Evolutionary conservation across 306 rosid species (phyloP).

Genomic region (Pyrus betulifolia): DNA sequence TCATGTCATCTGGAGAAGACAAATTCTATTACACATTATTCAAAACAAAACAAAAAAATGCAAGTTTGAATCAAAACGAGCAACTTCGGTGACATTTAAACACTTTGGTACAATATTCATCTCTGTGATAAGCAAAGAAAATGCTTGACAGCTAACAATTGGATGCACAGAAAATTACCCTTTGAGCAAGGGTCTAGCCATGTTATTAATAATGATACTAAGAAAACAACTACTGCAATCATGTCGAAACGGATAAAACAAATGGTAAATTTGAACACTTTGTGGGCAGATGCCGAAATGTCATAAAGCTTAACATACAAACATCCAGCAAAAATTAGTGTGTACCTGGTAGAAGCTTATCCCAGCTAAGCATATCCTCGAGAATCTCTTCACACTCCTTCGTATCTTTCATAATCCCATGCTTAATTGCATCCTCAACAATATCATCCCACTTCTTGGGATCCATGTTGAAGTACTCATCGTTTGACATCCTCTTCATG

Average conservation of each 20-base stretch:
- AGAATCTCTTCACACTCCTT: slow-evolving; percentile 40
- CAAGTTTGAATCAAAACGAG: not conserved
- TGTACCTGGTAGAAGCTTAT: slow-evolving; percentile 46
- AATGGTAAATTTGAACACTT: no score
- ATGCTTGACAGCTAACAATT: not conserved
- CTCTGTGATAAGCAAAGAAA: not conserved
- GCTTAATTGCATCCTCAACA: slow-evolving; percentile 32
- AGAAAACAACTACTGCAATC: not conserved
- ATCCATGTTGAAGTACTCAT: slow-evolving; percentile 39
- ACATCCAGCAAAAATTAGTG: not conserved
- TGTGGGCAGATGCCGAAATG: not conserved
- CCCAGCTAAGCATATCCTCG: slow-evolving; percentile 53
- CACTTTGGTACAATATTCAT: not conserved
- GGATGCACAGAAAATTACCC: not conserved
- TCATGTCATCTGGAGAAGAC: slow-evolving; percentile 51
- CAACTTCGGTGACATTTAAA: not conserved
- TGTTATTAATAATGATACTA: not conserved
- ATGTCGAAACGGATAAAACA: not conserved
- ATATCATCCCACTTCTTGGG: slow-evolving; percentile 35
- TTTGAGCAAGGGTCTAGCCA: not conserved
- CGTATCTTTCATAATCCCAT: slow-evolving; percentile 25
- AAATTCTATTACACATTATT: slow-evolving; percentile 6
- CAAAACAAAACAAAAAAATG: not conserved
- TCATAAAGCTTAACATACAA: not conserved
- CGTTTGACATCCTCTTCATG: slow-evolving; percentile 39